Evolutionary conservation across 345 rosid genomes (phyloP), one percentile per base, ranked within the genome.

Genomic region (Eucalyptus caleyi): DNA sequence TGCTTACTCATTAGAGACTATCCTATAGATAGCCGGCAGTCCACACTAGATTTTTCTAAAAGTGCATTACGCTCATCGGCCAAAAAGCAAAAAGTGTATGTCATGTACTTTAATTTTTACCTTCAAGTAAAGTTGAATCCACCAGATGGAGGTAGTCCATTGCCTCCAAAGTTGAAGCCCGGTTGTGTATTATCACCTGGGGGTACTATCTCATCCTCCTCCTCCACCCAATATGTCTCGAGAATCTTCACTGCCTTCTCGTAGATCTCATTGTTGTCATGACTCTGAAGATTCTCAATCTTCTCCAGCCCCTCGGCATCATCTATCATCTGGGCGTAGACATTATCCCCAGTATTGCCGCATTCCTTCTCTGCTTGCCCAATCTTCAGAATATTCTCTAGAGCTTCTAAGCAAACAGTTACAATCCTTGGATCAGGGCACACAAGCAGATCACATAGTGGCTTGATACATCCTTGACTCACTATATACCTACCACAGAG

Each of bases 341-440:
- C 65, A 91, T 97, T 97, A 88, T 94, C 97, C 26, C 93, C 94
- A 86, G 91, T 92, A 88, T 89, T 90, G 56, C 96, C 95, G 27
- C 91, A 67, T 89, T 50, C 92, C 95, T 95, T 97, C 93, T 96
- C 97, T 30, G 98, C 94, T 92, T 97, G 97, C 86, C 99, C 98
- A 16, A 94, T 92, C 95, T 97, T 97, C 92, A 96, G 91, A 42
- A 96, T 93, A 92, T 96, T 96, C 89, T 96, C 94, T 14, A 92
- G 94, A 65, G 93, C 94, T 90, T 94, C 95, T 18, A 95, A 94
- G 88, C 97, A 96, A 50, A 96, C 97, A 3, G 94, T 95, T 69
- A 96, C 94, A 89, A 95, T 97, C 89, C 98, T 94, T 86, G 97
- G 96, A 92, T 97, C 99, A 16, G 98, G 97, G 94, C 97, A 96